Base-by-base conservation (phyloP, 108 stramenopile genomes). In the Pseudonitzschia pungens region DNA sequence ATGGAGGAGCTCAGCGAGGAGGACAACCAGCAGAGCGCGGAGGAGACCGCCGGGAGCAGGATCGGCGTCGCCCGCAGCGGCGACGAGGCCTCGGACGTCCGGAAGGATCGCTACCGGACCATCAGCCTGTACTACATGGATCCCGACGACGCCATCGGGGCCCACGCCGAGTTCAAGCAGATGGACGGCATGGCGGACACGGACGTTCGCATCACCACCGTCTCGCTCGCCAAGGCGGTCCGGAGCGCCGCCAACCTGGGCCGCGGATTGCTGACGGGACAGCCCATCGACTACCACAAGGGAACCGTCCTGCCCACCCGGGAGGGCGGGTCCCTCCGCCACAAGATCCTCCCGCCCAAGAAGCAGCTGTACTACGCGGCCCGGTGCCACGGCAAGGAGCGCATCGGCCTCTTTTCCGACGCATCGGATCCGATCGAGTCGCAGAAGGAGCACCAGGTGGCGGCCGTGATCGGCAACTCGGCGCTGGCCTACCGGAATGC, bases 321-420 rank as follows among this genome's bases (percentile, higher is more conserved):
- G 32, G 87, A 89, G 43, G 90, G 90, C 7, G 92, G 90, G 28
- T 78, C 80, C 24, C 78, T 94, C 57, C 77, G 93, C n/a, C 89
- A 94, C 72, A 94, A 94, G 56, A 84, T 94, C 68, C 79, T 92
- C 14, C 93, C 93, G 29, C 80, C 87, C 42, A 89, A 89, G 69
- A 79, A 90, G 28, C 89, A 94, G 64, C 68, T 94, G 18, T 94
- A 77, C 71, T 94, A 94, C 69, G 93, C 93, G 0, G 87, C 90
- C 16, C 80, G 89, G n/a, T 92, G 93, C 70, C 44, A 29, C 3
- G 93, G 93, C 36, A 75, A 82, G 64, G 93, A 94, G 65, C 83
- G 93, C 14, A 85, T 94, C 12, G 93, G 93, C 12, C 69, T 81
- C 57, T 89, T 89, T 69, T 71, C 73, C 15, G 74, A 82, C 16